phyloP scores from a whole-genome alignment of 2,329 filamentous ascomycete genomes.

The Salinomyces thailandicus region DNA sequence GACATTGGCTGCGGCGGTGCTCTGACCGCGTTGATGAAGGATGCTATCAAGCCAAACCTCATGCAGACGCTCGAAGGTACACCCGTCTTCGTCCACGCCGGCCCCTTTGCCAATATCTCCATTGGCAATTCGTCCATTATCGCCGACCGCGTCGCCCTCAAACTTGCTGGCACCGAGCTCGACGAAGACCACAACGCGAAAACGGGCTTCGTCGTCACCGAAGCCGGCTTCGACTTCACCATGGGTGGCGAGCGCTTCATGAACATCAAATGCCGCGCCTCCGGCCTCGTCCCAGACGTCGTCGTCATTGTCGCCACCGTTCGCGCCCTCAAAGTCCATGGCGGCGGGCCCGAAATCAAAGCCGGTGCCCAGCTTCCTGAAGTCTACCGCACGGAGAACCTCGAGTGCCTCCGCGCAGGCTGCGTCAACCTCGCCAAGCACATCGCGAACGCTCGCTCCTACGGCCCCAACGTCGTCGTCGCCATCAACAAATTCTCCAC shows the following conservation, averaged over 20 bases:
- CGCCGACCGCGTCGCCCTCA: slow-evolving; percentile 88
- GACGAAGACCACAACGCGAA: slow-evolving; percentile 77
- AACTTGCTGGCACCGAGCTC: slow-evolving; percentile 86
- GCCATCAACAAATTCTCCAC: slow-evolving; percentile 95
- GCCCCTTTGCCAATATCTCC: slow-evolving; percentile 95
- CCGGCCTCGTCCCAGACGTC: slow-evolving; percentile 82
- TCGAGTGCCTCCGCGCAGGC: slow-evolving; percentile 78
- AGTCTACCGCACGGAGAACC: slow-evolving; percentile 87
- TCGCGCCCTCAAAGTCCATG: slow-evolving; percentile 91
- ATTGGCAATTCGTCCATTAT: slow-evolving; percentile 94
- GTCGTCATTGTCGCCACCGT: slow-evolving; percentile 94
- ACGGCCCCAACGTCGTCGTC: slow-evolving; percentile 88
- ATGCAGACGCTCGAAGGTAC: slow-evolving; percentile 98
- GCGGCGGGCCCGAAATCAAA: slow-evolving; percentile 85
- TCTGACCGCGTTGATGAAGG: slow-evolving; percentile 88
- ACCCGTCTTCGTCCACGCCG: slow-evolving; percentile 93
- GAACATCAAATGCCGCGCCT: slow-evolving; percentile 98
- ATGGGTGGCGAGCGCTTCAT: slow-evolving; percentile 99
- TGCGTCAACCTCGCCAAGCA: slow-evolving; percentile 95
- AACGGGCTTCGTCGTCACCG: slow-evolving; percentile 87
- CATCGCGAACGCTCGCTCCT: slow-evolving; percentile 77
- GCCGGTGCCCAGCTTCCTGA: slow-evolving; percentile 76
- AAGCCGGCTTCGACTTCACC: slow-evolving; percentile 97
- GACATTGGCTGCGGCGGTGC: slow-evolving; percentile 90
- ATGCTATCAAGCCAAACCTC: slow-evolving; percentile 96